Conservation (phyloP, 1,139 yeast species). For the Arxiozyma slooffiae region DNA sequence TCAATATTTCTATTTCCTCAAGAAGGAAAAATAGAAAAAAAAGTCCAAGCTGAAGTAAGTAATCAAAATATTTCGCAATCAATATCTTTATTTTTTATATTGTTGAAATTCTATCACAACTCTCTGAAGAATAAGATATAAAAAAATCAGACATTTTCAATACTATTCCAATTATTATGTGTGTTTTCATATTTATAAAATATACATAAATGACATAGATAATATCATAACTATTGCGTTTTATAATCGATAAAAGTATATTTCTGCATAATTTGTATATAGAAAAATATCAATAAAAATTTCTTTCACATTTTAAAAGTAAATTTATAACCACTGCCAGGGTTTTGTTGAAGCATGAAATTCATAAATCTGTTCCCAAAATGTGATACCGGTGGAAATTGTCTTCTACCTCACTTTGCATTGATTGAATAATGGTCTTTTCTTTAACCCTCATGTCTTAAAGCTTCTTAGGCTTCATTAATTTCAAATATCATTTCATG, state of each 20-base stretch:
- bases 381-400: slow-evolving; percentile 7
- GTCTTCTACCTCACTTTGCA: slow-evolving; percentile 7
- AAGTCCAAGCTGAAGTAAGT: background rate
- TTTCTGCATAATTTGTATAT: background rate
- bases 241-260: no score
- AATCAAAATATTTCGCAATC: no score
- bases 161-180: background rate
- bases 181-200: no score
- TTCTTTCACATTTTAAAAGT: slow-evolving; percentile 7
- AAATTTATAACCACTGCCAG: slow-evolving; percentile 2
- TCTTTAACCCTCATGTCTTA: slow-evolving; percentile 56
- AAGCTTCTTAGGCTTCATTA: slow-evolving; percentile 84
- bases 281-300: background rate
- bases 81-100: no score
- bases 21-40: no score
- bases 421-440: slow-evolving; percentile 51
- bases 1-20: no score
- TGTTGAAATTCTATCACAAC: background rate
- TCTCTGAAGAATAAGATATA: background rate
- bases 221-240: background rate
- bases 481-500: slow-evolving; percentile 84
- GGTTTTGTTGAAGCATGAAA: slow-evolving; percentile 6
- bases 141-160: background rate
- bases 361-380: slow-evolving; percentile 4
- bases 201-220: background rate